Percentiles rank a stretch among this genome's conserved stretches.
phyloP scores from a whole-genome alignment of 1,284 basidiomycete genomes.

The Ustilago crameri region DNA sequence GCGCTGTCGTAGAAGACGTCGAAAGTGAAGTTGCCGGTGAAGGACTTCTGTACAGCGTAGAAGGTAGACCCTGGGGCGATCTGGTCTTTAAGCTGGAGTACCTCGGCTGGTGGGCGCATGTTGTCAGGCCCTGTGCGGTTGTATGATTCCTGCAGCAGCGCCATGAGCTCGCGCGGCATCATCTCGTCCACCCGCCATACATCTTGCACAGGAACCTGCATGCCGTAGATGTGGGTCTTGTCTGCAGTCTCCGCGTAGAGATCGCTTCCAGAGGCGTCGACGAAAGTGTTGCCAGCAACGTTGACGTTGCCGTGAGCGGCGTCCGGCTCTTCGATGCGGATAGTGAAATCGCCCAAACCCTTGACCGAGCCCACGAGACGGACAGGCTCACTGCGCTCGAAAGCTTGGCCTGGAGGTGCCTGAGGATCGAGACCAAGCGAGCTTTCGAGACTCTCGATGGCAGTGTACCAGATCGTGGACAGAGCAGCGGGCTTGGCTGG shows the following conservation, averaged over 20 bases:
- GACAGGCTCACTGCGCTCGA: constrained; percentile 70
- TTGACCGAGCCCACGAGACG: constrained; percentile 78
- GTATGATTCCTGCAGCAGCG: constrained; percentile 74
- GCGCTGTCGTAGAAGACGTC: constrained; percentile 85
- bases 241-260: constrained; percentile 76
- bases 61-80: constrained; percentile 79
- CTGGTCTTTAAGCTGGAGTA: constrained; percentile 81
- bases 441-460: constrained; percentile 81
- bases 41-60: constrained; percentile 85
- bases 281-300: constrained; percentile 71
- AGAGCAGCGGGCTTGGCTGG: constrained; percentile 73
- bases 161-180: constrained; percentile 76
- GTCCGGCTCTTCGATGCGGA: constrained; percentile 83
- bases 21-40: constrained; percentile 82
- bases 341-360: constrained; percentile 81
- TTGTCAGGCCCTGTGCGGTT: constrained; percentile 72
- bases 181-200: constrained; percentile 88
- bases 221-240: constrained; percentile 79
- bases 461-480: constrained; percentile 84
- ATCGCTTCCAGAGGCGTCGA: constrained; percentile 73
- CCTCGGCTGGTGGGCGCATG: constrained; percentile 80
- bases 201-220: constrained; percentile 75
- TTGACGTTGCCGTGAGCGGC: constrained; percentile 35
- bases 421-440: constrained; percentile 76
- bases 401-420: constrained; percentile 77